phyloP scores from a whole-genome alignment of 768 basidiomycete species.

The Suillus plorans region DNA sequence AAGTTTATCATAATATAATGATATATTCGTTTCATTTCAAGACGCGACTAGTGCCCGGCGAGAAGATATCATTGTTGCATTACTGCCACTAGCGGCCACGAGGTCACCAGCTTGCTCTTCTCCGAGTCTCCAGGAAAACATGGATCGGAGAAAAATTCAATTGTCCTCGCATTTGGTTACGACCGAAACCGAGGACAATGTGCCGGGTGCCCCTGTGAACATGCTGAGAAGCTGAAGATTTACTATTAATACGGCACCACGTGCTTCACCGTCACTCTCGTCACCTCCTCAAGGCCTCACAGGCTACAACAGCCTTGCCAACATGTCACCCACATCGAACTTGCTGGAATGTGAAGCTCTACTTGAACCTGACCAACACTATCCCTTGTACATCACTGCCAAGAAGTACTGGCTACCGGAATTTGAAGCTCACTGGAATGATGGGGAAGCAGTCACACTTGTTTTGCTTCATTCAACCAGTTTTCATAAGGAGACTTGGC shows the following conservation, averaged over 20 bases:
- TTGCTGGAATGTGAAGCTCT: conserved; percentile 28
- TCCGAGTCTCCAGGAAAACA: neutral
- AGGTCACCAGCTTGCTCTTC: neutral
- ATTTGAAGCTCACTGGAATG: conserved; percentile 33
- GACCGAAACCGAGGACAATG: neutral
- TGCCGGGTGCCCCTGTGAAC: neutral
- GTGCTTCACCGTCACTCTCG: neutral
- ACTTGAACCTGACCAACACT: conserved; percentile 40
- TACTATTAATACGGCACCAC: neutral
- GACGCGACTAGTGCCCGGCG: too few species aligned
- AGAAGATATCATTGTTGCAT: neutral
- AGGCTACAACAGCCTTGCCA: neutral
- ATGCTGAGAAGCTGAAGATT: neutral
- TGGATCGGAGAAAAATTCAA: neutral
- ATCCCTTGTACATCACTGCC: conserved; percentile 52
- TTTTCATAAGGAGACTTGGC: conserved; percentile 77
- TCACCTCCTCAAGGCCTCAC: neutral
- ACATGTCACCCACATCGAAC: neutral
- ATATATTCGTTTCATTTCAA: too few species aligned
- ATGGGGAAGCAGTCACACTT: conserved; percentile 51
- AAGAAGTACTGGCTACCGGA: conserved; percentile 55
- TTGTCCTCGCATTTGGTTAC: neutral
- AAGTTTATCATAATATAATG: too few species aligned
- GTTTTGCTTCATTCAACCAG: conserved; percentile 69
- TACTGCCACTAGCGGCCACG: neutral